Percentiles rank a stretch among this genome's conserved stretches.
phyloP scores from a whole-genome alignment of 2,329 filamentous ascomycete genomes.

The Colletotrichum acutatum region DNA sequence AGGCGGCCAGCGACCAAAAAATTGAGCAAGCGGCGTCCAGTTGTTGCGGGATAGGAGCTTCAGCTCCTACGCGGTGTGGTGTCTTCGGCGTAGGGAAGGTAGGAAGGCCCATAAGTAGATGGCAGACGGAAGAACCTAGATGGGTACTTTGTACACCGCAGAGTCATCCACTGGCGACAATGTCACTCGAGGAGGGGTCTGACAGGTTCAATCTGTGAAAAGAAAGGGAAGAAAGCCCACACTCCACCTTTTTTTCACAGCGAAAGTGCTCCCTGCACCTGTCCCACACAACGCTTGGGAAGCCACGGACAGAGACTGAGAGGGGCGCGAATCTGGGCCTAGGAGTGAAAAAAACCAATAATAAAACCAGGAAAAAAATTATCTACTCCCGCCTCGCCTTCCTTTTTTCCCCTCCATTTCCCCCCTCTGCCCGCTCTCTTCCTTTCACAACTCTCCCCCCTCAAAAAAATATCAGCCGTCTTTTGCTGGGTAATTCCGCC shows the following conservation, averaged over 20 bases:
- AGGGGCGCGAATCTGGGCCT: constrained; percentile 33
- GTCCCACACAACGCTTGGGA: constrained; percentile 20
- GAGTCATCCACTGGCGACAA: background rate
- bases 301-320: background rate
- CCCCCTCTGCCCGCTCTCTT: constrained; percentile 35
- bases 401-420: constrained; percentile 36
- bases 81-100: background rate
- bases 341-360: constrained; percentile 34
- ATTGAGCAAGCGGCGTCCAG: background rate
- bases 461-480: constrained; percentile 32
- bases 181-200: constrained; percentile 10
- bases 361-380: constrained; percentile 39
- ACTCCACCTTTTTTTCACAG: constrained; percentile 30
- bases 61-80: background rate
- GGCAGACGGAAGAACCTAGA: background rate
- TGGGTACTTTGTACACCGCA: background rate
- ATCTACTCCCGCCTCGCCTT: constrained; percentile 37
- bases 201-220: constrained; percentile 8
- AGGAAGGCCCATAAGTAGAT: too few relatives aligned
- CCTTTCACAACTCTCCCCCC: constrained; percentile 35
- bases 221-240: constrained; percentile 1
- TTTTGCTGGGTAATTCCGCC: constrained; percentile 36
- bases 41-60: background rate
- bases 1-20: background rate
- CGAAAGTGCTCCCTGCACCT: constrained; percentile 13